Evolutionary conservation across 176 grass and related monocot species (phyloP), one percentile per base, ranked within the genome.

Genomic region (Guadua angustifolia): DNA sequence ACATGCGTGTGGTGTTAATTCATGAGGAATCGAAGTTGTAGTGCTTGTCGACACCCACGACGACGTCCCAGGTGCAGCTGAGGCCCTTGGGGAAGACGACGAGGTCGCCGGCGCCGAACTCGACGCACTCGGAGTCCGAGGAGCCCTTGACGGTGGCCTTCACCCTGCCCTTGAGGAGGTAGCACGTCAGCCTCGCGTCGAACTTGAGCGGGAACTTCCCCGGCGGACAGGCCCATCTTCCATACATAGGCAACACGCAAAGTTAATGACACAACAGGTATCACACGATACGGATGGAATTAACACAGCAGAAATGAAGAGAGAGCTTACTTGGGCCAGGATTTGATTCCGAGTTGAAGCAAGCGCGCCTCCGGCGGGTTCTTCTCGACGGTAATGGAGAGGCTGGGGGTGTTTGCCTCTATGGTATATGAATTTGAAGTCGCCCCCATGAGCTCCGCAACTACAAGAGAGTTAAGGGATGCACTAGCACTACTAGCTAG

Each of bases 101-200:
- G 64, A 97, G 86, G 81, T 97, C 95, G 6, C 95, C 92, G 68
- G 92, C 95, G 79, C 92, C 92, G 22, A 97, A 92, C 90, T 97
- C 95, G 42, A 97, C 86, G 69, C 60, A 88, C 66, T 53, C 51
- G 51, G 51, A 53, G 47, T 97, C 90, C 0, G 88, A 81, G 44
- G 95, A 97, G 10, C 82, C 95, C 85, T 89, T 97, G 63, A 86
- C 74, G 47, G 81, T 88, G 91, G 88, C 95, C 74, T 73, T 87
- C 78, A 97, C 91, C 84, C 81, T 94, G 63, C 95, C 95, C 89
- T 86, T 90, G 35, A 97, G 66, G 44, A 97, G 83, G 81, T 97
- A 97, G 75, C 95, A 94, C 55, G 90, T 97, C 92, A 94, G 83
- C 78, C 89, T 66, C 33, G 95, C 92, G 73, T 94, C 95, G 59